A percentile compares a stretch with the other conserved stretches of the same genome.
phyloP scores from a whole-genome alignment of 108 stramenopile genomes.

The Pseudonitzschia delicatissima region DNA sequence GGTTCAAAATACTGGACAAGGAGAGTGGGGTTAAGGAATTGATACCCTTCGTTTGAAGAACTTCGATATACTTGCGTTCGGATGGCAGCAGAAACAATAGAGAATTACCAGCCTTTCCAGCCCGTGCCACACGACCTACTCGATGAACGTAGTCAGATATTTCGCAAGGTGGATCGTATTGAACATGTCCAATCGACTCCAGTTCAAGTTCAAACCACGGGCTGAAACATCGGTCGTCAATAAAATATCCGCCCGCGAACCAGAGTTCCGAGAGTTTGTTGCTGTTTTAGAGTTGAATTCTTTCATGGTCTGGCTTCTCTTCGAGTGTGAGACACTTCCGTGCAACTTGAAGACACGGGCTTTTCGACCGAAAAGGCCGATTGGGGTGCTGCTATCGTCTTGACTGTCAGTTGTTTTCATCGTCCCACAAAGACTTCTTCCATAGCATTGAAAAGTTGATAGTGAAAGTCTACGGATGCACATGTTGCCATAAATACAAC shows the following conservation, averaged over 20 bases:
- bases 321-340: conserved; percentile 77
- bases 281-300: conserved; percentile 40
- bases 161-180: conserved; percentile 92
- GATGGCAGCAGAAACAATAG: conserved; percentile 88
- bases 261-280: conserved; percentile 6
- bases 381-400: background rate
- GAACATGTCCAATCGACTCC: conserved; percentile 89
- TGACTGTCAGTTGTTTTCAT: conserved; percentile 7
- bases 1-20: conserved; percentile 61
- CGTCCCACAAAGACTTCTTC: conserved; percentile 44
- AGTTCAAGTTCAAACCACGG: conserved; percentile 88
- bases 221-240: conserved; percentile 92
- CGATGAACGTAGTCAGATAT: conserved; percentile 90
- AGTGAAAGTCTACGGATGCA: conserved; percentile 93
- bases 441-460: conserved; percentile 62
- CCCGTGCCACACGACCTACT: conserved; percentile 86
- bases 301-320: conserved; percentile 59
- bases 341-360: conserved; percentile 77
- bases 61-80: conserved; percentile 80
- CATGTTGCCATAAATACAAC: conserved; percentile 95
- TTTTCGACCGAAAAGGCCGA: conserved; percentile 57
- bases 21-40: conserved; percentile 63
- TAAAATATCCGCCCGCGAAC: conserved; percentile 48
- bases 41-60: conserved; percentile 69
- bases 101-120: conserved; percentile 81